phyloP scores from a whole-genome alignment of 2,329 filamentous ascomycete genomes.

The Sarocladium oryzae region DNA sequence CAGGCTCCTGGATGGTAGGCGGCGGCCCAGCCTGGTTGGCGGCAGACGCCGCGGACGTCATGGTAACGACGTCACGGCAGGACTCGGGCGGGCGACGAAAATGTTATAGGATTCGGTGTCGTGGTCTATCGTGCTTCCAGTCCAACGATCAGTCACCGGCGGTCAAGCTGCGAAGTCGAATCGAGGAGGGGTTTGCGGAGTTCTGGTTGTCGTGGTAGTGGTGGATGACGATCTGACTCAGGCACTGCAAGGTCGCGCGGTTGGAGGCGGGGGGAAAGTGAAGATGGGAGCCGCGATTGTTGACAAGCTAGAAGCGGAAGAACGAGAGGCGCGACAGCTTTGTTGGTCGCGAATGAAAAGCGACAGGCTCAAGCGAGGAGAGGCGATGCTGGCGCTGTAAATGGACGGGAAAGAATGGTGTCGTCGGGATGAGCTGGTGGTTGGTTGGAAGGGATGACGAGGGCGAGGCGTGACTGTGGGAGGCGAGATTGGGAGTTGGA shows the following conservation, averaged over 20 bases:
- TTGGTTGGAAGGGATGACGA: slow-evolving; percentile 8
- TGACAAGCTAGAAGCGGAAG: not conserved
- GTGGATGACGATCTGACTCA: slow-evolving; percentile 9
- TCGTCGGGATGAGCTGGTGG: not conserved
- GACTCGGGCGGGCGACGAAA: not conserved
- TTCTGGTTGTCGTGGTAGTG: not conserved
- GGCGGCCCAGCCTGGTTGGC: slow-evolving; percentile 25
- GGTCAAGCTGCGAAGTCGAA: slow-evolving; percentile 2
- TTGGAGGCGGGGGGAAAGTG: slow-evolving; percentile 2
- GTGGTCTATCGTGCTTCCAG: not conserved
- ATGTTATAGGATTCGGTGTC: not conserved
- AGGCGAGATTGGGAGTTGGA: not conserved
- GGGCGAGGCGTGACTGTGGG: not conserved
- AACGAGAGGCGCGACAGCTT: not conserved
- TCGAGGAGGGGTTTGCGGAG: not conserved
- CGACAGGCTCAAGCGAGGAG: not conserved
- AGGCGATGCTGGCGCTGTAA: not conserved
- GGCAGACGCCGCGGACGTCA: slow-evolving; percentile 31
- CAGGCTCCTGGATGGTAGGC: slow-evolving; percentile 22
- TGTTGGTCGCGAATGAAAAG: not conserved
- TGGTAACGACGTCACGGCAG: slow-evolving; percentile 18
- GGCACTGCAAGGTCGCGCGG: slow-evolving; percentile 4
- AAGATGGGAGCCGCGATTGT: not conserved
- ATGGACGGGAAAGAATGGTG: slow-evolving; percentile 1
- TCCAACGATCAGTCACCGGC: not conserved